A percentile compares a stretch with the other conserved stretches of the same genome.
These are phyloP conservation scores for Bjerkandera adusta DNA, from an alignment of 1,284 basidiomycete genomes.

Conservation along the genomic window DNA sequence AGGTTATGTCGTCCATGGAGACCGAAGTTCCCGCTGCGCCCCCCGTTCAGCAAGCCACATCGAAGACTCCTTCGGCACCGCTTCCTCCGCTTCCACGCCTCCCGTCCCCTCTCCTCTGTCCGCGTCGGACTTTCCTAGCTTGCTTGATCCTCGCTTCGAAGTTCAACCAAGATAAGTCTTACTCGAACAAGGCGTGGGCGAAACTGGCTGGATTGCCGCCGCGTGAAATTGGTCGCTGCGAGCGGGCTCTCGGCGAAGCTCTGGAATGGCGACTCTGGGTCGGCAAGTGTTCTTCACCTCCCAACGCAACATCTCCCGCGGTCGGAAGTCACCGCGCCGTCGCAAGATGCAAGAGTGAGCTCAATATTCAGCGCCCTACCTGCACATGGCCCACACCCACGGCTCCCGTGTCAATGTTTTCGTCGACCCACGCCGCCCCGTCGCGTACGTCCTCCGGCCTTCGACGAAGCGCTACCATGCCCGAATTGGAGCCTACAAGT, in stretches of 20 bases:
- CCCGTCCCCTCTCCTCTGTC: conserved; percentile 83
- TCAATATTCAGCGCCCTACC: conserved; percentile 20
- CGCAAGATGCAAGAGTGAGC: conserved; percentile 25
- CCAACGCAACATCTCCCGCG: conserved; percentile 9
- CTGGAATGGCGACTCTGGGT: conserved; percentile 85
- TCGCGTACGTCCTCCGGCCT: conserved; percentile 15
- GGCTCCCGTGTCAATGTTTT: conserved; percentile 4
- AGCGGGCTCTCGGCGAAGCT: conserved; percentile 75
- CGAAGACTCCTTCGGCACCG: conserved; percentile 22
- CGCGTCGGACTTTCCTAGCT: conserved; percentile 85
- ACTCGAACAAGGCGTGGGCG: conserved; percentile 91
- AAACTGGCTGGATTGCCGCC: conserved; percentile 79
- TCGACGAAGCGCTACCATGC: conserved; percentile 25
- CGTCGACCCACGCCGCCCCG: conserved; percentile 9
- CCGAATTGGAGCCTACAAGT: conserved; percentile 9
- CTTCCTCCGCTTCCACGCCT: conserved; percentile 47
- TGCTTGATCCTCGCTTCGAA: conserved; percentile 88
- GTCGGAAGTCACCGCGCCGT: conserved; percentile 16
- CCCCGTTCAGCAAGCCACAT: conserved; percentile 12
- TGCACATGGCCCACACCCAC: conserved; percentile 18
- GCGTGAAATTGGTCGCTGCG: conserved; percentile 77
- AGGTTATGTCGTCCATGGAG: conserved; percentile 9
- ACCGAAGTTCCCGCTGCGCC: neutral
- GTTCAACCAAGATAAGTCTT: conserved; percentile 90
- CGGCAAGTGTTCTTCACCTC: conserved; percentile 45